These are phyloP conservation scores for Blastobotrys terrestris DNA, from an alignment of 805 yeast genomes.

Conservation along the genomic window DNA sequence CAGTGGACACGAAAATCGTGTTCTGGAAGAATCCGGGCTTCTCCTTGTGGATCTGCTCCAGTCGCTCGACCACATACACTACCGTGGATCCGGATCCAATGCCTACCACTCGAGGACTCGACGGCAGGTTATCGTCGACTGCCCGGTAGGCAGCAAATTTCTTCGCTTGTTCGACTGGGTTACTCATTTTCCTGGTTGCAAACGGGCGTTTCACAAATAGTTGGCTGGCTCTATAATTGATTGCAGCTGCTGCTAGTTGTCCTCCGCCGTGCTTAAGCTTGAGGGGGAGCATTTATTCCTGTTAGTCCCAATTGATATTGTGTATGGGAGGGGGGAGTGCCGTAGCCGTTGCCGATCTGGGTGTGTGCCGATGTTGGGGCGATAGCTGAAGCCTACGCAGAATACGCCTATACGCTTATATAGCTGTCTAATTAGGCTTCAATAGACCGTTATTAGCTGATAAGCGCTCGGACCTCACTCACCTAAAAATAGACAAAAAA, in stretches of 20 bases:
- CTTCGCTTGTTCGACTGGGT: constrained; percentile 69
- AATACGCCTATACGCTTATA: no score
- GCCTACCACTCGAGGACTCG: constrained; percentile 69
- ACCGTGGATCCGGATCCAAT: constrained; percentile 98
- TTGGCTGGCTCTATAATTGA: neutral
- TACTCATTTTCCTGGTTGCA: neutral
- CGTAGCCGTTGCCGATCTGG: no score
- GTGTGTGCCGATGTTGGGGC: no score
- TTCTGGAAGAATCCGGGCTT: constrained; percentile 37
- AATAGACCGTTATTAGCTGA: no score
- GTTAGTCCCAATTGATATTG: no score
- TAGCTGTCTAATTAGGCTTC: no score
- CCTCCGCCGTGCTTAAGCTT: neutral
- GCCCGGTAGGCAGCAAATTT: constrained; percentile 86
- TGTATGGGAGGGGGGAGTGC: no score
- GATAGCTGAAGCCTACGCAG: no score
- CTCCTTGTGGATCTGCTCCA: constrained; percentile 54
- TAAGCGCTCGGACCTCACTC: no score
- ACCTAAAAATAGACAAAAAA: no score
- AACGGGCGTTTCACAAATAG: neutral
- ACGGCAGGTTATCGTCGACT: constrained; percentile 78
- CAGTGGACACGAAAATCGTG: constrained; percentile 87
- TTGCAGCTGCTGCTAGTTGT: neutral
- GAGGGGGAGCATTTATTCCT: no score
- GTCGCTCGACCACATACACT: constrained; percentile 91